Base-by-base conservation (phyloP, 2,329 filamentous ascomycete genomes). In the Sordariomycetes sp. region DNA sequence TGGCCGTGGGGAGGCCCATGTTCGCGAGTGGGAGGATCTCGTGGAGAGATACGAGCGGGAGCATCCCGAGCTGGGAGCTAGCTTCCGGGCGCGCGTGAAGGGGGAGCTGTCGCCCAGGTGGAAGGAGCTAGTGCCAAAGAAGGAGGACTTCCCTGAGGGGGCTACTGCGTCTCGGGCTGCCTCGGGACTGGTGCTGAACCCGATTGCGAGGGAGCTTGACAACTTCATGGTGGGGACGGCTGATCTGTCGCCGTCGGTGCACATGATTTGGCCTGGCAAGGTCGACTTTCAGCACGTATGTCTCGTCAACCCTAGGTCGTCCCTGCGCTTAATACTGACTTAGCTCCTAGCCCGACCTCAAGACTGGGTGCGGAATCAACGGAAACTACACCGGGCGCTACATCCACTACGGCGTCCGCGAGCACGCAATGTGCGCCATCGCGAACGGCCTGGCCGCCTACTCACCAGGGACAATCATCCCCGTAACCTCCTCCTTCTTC, bases 191-290 rank as follows among this genome's bases (percentile, higher is more conserved):
- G 92, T 97, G 60, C 85, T 99, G 64, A 81, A 87, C 79, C 93
- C 92, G 75, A 87, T 99, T 68, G 85, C 96, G 79, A 76, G 81
- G 55, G 83, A 79, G 64, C 71, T 99, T 58, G 94, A 94, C 65
- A 94, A 97, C 77, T 86, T 99, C 60, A 76, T 99, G 61, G 96
- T 93, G 72, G 94, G 94, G 68, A 99, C 94, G 64, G 94, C 94
- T 67, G 94, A 99, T 82, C 76, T 99, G 82, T 99, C 94, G 72
- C 90, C 90, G 71, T 97, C 94, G 72, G 99, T 99, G 85, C 87
- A 97, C 80, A 99, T 94, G 66, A 87, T 91, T 73, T 97, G 92
- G 91, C 99, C 97, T 88, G 83, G 85, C 58, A 92, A 94, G 59
- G 85, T 93, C 65, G 94, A 99, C 81, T 97, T 99, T 87, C 94